Base-by-base conservation (phyloP, 768 basidiomycete species). In the Hygrophorus russula region DNA sequence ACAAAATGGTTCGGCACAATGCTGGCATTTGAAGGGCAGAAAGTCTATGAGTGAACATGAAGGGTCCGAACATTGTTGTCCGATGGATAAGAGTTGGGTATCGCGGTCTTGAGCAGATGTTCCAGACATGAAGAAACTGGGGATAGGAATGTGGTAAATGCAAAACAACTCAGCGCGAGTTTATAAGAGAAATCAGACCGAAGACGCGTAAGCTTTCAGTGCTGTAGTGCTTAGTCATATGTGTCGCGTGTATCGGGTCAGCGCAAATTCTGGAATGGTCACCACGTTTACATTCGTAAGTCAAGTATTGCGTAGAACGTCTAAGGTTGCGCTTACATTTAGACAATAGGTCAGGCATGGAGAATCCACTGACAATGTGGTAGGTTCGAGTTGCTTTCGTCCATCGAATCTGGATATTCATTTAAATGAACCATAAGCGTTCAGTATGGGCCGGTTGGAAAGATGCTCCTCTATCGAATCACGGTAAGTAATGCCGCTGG, bases 11-110 rank as follows among this genome's bases (percentile, higher is more conserved):
- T 69, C 59, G 11, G 68, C 55, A 58, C 88, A 92, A 53, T 88
- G 84, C 39, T 84, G 80, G 58, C 88, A 92, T 61, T 81, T 83
- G 70, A 90, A 83, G 0, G 88, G 87, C 9, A 91, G 66, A 51
- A 89, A 90, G 66, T 91, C 88, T 55, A 89, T 72, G 49, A 84
- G 71, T 20, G 69, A 60, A 61, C 88, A 91, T 1, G 73, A 61
- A 0, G 72, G 56, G 40, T 75, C 68, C 11, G 80, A 76, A 61
- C 88, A 91, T 53, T 85, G 80, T 45, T 74, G 70, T 5, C 85
- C 84, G 50, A 90, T 59, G 32, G 65, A 60, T 46, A 90, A 72
- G 8, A 90, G 64, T 14, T 79, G 69, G n/a, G 62, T 51, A 43
- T 80, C 73, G 44, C 61, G 70, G 40, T 70, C 43, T 15, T 57